Conservation (phyloP, 768 basidiomycete species). For the Boletus reticuloceps region DNA sequence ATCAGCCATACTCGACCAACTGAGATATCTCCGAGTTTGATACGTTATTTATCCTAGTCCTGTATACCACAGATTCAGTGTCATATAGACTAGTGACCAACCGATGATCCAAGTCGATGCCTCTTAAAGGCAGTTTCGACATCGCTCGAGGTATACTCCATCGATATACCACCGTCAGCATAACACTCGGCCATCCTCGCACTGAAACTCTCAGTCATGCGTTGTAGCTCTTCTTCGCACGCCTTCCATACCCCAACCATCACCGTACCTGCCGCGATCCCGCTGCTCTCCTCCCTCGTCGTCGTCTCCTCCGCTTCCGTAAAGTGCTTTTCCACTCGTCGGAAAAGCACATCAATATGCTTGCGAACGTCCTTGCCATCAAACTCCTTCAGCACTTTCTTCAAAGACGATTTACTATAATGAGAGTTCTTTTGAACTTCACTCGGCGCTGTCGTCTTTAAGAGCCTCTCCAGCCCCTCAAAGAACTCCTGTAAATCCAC, state of each 20-base stretch:
- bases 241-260: constrained; percentile 88
- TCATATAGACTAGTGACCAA: constrained; percentile 4
- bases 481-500: constrained; percentile 76
- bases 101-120: constrained; percentile 41
- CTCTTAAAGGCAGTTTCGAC: constrained; percentile 77
- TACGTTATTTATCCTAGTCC: background rate
- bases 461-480: constrained; percentile 84
- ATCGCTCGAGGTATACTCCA: constrained; percentile 75
- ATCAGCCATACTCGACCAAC: constrained; percentile 8
- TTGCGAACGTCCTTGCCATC: constrained; percentile 88
- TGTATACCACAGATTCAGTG: constrained; percentile 6
- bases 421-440: constrained; percentile 74
- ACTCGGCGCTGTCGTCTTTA: constrained; percentile 73
- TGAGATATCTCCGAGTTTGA: constrained; percentile 4
- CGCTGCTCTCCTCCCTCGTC: constrained; percentile 51
- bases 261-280: constrained; percentile 59
- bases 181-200: constrained; percentile 79
- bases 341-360: constrained; percentile 79
- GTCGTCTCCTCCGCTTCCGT: constrained; percentile 73
- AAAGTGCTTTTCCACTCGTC: constrained; percentile 96
- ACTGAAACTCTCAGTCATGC: constrained; percentile 66
- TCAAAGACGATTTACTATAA: constrained; percentile 76
- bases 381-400: constrained; percentile 83
- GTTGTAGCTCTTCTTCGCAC: constrained; percentile 80
- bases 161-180: constrained; percentile 60